Percentiles rank a stretch among this genome's conserved stretches.
Conservation (phyloP, 495 filamentous ascomycete genomes). For the Neurospora terricola region DNA sequence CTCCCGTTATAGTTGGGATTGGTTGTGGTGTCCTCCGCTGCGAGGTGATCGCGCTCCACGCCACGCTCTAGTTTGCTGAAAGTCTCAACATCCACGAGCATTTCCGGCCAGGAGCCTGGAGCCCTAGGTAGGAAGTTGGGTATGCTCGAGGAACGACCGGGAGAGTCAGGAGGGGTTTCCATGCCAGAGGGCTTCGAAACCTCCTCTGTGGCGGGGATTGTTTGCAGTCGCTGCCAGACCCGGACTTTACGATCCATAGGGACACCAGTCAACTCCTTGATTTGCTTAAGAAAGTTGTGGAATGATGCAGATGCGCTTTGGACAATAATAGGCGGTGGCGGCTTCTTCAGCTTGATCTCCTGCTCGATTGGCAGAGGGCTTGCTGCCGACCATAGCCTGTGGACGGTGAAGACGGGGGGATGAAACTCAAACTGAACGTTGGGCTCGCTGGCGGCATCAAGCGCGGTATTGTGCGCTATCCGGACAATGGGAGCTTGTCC, state of each 20-base stretch:
- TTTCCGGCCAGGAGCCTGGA: conserved; percentile 49
- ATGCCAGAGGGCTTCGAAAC: conserved; percentile 11
- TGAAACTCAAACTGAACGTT: conserved; percentile 77
- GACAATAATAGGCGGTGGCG: conserved; percentile 48
- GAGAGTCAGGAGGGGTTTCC: conserved; percentile 26
- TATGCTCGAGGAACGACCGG: conserved; percentile 11
- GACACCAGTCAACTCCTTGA: conserved; percentile 56
- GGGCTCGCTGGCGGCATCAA: conserved; percentile 37
- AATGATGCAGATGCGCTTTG: conserved; percentile 58
- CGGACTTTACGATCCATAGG: conserved; percentile 62
- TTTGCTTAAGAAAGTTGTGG: conserved; percentile 61
- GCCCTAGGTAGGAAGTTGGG: conserved; percentile 14
- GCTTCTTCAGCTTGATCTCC: conserved; percentile 46
- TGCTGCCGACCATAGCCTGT: conserved; percentile 57
- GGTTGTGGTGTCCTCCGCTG: conserved; percentile 58
- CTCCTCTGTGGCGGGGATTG: conserved; percentile 25
- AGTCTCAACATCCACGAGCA: conserved; percentile 60
- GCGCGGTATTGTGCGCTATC: conserved; percentile 64
- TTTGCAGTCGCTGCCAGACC: conserved; percentile 60
- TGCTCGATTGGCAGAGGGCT: conserved; percentile 47
- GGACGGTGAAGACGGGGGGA: conserved; percentile 77
- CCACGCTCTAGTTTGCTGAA: conserved; percentile 61
- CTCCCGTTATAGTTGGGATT: conserved; percentile 71
- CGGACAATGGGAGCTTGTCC: conserved; percentile 66
- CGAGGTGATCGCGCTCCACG: conserved; percentile 59